phyloP scores from a whole-genome alignment of 495 filamentous ascomycete genomes.

The Acidiella bohemica region DNA sequence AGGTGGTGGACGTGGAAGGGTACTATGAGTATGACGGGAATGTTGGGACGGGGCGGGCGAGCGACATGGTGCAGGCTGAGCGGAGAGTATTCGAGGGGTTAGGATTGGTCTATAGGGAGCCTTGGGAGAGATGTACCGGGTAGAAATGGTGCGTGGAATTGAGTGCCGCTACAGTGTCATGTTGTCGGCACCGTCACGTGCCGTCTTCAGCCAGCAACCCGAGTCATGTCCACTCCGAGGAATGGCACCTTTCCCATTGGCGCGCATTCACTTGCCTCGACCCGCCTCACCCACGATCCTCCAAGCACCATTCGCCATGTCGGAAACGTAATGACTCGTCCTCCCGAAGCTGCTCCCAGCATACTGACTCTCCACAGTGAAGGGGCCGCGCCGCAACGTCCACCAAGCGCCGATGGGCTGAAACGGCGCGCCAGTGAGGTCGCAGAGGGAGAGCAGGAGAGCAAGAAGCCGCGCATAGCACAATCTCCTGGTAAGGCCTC shows the following conservation, averaged over 20 bases:
- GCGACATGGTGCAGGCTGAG: conserved; percentile 52
- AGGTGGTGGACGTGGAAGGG: conserved; percentile 51
- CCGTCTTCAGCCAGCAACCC: too few relatives aligned
- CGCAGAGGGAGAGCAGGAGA: conserved; percentile 35
- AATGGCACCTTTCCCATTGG: too few relatives aligned
- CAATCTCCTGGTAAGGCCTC: conserved; percentile 15
- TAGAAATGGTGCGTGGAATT: too few relatives aligned
- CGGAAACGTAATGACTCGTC: neutral
- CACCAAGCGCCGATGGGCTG: conserved; percentile 4
- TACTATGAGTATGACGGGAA: conserved; percentile 17
- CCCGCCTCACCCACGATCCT: too few relatives aligned
- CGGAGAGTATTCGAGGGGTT: conserved; percentile 66
- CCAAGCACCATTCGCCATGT: too few relatives aligned
- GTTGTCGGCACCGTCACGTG: too few relatives aligned
- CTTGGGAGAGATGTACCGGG: conserved; percentile 64
- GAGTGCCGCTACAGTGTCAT: too few relatives aligned
- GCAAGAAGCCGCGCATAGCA: conserved; percentile 40
- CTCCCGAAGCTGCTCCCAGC: neutral
- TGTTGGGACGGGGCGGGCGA: conserved; percentile 32
- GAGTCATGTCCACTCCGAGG: too few relatives aligned
- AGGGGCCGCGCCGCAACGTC: neutral
- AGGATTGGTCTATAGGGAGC: conserved; percentile 57
- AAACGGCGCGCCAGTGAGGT: conserved; percentile 6
- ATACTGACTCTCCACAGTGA: conserved; percentile 1
- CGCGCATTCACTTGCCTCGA: too few relatives aligned